A percentile compares a stretch with the other conserved stretches of the same genome.
These are phyloP conservation scores for Syncephalis plumigaleata DNA, from an alignment of 371 early-diverging fungal genomes.

Conservation along the genomic window DNA sequence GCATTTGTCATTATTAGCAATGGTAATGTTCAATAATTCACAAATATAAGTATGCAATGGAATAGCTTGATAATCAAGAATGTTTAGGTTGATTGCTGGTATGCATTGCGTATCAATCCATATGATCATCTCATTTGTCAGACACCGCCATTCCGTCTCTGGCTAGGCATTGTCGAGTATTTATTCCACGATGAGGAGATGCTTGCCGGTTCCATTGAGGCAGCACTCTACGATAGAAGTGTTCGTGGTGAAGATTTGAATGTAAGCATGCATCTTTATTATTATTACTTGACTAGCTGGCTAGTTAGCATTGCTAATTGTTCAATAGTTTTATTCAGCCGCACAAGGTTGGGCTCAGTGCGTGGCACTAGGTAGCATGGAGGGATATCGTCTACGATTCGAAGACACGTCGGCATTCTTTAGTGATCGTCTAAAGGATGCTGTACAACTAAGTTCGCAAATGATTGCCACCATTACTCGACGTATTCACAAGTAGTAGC, in stretches of 20 bases:
- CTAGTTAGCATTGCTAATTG: background rate
- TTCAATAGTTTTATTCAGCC: conserved; percentile 62
- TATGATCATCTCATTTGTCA: conserved; percentile 90
- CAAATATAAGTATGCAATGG: no score
- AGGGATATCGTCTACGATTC: conserved; percentile 70
- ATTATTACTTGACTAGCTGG: background rate
- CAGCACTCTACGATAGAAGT: conserved; percentile 60
- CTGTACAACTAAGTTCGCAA: conserved; percentile 42
- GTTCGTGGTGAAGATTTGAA: conserved; percentile 79
- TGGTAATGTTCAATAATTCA: no score
- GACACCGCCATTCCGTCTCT: conserved; percentile 86
- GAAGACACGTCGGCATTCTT: conserved; percentile 68
- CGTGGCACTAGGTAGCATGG: conserved; percentile 64
- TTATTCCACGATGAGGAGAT: conserved; percentile 57
- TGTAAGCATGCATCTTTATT: conserved; percentile 1
- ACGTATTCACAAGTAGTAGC: no score
- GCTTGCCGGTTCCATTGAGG: conserved; percentile 64
- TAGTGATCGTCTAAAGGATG: conserved; percentile 50
- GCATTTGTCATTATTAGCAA: conserved; percentile 79
- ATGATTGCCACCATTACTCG: conserved; percentile 42
- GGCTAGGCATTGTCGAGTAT: conserved; percentile 91
- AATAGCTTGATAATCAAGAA: no score
- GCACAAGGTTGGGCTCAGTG: conserved; percentile 86
- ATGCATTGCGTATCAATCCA: conserved; percentile 61
- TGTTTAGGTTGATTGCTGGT: conserved; percentile 87